phyloP scores from a whole-genome alignment of 2,329 filamentous ascomycete species.

The Epichloe coenophiala region DNA sequence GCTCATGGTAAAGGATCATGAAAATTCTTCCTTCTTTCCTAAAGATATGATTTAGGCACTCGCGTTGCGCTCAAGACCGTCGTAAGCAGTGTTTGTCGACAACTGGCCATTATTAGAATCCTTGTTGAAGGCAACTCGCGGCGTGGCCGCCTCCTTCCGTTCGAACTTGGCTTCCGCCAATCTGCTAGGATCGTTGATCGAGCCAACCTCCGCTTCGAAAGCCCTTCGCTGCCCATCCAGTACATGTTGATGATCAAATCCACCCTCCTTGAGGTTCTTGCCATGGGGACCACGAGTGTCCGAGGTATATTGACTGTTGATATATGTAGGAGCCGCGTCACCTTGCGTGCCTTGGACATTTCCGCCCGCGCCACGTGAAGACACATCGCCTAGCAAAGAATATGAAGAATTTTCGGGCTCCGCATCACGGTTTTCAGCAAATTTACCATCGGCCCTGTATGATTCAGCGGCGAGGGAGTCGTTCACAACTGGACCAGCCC shows the following conservation, averaged over 20 bases:
- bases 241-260: constrained; percentile 19
- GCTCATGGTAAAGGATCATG: neutral
- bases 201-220: constrained; percentile 30
- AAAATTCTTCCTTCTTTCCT: neutral
- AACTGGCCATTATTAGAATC: constrained; percentile 11
- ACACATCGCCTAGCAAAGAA: constrained; percentile 23
- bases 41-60: neutral
- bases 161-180: constrained; percentile 30
- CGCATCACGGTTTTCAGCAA: constrained; percentile 44
- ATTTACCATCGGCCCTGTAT: constrained; percentile 41
- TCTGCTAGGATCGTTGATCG: constrained; percentile 32
- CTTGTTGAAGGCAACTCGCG: constrained; percentile 13
- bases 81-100: constrained; percentile 16
- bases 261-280: constrained; percentile 28
- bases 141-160: constrained; percentile 10
- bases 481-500: constrained; percentile 46
- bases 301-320: constrained; percentile 19
- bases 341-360: constrained; percentile 5
- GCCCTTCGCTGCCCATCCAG: constrained; percentile 25
- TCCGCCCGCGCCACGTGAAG: constrained; percentile 16
- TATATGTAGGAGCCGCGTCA: constrained; percentile 25
- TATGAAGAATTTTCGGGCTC: constrained; percentile 11
- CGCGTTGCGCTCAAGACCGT: constrained; percentile 14
- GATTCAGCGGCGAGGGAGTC: constrained; percentile 72
- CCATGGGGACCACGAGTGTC: constrained; percentile 25